These are phyloP conservation scores for Saussurea involucrata DNA, from an alignment of 129 eudicot genomes.

Conservation along the genomic window DNA sequence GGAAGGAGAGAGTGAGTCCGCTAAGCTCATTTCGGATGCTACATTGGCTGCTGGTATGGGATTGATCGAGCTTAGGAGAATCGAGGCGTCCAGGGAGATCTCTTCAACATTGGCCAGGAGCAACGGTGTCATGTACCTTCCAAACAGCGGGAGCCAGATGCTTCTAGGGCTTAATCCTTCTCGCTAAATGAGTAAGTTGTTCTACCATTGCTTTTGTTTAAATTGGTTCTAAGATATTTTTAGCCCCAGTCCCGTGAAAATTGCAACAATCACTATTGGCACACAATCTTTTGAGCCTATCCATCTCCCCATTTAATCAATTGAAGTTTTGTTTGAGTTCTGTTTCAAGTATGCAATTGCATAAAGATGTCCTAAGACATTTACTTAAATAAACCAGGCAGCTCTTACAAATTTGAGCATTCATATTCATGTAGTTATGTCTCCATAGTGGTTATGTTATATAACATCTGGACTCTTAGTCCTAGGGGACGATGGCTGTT, in stretches of 20 bases:
- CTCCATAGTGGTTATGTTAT: not conserved
- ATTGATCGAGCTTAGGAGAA: conserved; percentile 82
- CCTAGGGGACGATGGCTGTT: not conserved
- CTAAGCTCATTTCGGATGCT: conserved; percentile 81
- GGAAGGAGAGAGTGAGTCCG: conserved; percentile 84
- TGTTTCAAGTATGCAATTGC: not conserved
- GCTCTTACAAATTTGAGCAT: not conserved
- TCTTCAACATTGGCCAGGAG: conserved; percentile 50
- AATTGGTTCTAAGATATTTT: not conserved
- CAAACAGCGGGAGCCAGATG: conserved; percentile 45
- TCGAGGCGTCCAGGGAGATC: conserved; percentile 72
- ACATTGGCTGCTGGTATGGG: conserved; percentile 73
- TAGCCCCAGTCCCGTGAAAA: not conserved
- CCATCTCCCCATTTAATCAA: not conserved
- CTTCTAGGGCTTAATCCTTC: conserved; percentile 55
- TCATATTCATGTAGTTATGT: not conserved
- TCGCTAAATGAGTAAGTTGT: conserved; percentile 34
- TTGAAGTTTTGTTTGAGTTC: not conserved
- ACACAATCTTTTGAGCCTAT: not conserved
- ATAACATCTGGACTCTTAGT: not conserved
- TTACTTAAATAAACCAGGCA: not conserved
- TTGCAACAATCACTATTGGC: not conserved
- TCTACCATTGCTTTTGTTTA: not conserved
- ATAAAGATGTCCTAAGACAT: not conserved
- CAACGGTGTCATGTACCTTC: conserved; percentile 50